Evolutionary conservation across 1,139 yeast genomes (phyloP).

Genomic region (Scheffersomyces titani): DNA sequence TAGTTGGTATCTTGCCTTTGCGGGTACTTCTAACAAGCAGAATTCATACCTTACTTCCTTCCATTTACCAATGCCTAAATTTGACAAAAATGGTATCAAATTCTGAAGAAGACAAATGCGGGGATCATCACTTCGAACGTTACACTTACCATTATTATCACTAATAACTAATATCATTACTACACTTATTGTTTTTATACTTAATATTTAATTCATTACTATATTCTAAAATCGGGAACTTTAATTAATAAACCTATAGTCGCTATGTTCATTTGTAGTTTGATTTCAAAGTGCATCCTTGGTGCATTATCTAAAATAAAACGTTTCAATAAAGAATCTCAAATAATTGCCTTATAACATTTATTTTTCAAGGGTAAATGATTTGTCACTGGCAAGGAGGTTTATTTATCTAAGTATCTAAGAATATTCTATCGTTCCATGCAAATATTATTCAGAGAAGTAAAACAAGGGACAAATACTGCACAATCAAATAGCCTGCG

Average conservation of each 20-base stretch:
- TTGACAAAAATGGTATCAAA: background rate
- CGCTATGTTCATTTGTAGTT: background rate
- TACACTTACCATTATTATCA: background rate
- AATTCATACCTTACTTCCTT: conserved; percentile 32
- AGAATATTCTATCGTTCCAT: no score
- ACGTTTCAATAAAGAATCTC: no score
- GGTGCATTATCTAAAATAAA: no score
- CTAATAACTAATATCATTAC: background rate
- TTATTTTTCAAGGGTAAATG: no score
- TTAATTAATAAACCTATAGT: background rate
- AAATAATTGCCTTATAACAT: no score
- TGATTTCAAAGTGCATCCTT: background rate
- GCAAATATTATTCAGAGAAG: no score
- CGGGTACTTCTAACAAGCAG: conserved; percentile 32
- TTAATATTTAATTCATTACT: background rate
- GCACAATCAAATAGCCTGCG: background rate
- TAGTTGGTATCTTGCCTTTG: conserved; percentile 44
- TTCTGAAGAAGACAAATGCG: no score
- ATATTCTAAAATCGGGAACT: background rate
- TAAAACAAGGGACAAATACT: no score
- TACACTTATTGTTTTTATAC: background rate
- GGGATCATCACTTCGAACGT: background rate
- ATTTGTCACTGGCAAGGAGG: no score
- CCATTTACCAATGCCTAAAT: background rate
- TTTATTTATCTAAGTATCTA: no score